phyloP scores from a whole-genome alignment of 2,329 filamentous ascomycete species.

The Pseudopyrenochaeta lycopersici region DNA sequence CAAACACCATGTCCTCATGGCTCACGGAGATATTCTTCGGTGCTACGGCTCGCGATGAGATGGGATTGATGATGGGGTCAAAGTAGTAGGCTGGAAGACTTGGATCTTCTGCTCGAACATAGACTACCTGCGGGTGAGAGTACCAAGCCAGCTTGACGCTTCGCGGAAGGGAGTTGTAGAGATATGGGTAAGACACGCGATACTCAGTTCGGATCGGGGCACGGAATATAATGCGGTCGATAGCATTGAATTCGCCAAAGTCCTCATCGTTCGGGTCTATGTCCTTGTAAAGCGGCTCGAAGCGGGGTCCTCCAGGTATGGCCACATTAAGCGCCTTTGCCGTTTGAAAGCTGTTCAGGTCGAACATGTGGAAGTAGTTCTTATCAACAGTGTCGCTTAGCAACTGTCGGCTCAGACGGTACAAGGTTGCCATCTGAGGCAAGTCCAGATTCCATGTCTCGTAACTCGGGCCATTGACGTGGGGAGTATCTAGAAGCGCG shows the following conservation, averaged over 20 bases:
- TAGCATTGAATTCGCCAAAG: conserved; percentile 99
- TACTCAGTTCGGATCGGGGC: conserved; percentile 95
- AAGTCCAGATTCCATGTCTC: conserved; percentile 93
- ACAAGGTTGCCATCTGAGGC: conserved; percentile 94
- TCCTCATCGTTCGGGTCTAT: conserved; percentile 99
- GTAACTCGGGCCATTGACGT: conserved; percentile 97
- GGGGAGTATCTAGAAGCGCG: conserved; percentile 86
- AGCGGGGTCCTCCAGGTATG: conserved; percentile 94
- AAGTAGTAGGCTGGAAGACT: conserved; percentile 97
- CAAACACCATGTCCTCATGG: conserved; percentile 94
- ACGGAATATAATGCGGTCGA: conserved; percentile 98
- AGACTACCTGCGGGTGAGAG: conserved; percentile 91
- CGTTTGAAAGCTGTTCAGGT: conserved; percentile 91
- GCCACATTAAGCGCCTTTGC: conserved; percentile 97
- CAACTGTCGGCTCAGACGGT: conserved; percentile 88
- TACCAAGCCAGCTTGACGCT: conserved; percentile 95
- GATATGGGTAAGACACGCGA: conserved; percentile 89
- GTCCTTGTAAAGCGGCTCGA: conserved; percentile 97
- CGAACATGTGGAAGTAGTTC: conserved; percentile 98
- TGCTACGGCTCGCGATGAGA: conserved; percentile 91
- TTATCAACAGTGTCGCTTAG: conserved; percentile 92
- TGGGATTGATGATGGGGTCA: conserved; percentile 96
- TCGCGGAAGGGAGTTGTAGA: conserved; percentile 95
- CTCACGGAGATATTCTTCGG: conserved; percentile 92
- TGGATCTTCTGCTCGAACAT: conserved; percentile 85